Conservation (phyloP, 164 flowering plant genomes). For the Cinnamomum micranthum region DNA sequence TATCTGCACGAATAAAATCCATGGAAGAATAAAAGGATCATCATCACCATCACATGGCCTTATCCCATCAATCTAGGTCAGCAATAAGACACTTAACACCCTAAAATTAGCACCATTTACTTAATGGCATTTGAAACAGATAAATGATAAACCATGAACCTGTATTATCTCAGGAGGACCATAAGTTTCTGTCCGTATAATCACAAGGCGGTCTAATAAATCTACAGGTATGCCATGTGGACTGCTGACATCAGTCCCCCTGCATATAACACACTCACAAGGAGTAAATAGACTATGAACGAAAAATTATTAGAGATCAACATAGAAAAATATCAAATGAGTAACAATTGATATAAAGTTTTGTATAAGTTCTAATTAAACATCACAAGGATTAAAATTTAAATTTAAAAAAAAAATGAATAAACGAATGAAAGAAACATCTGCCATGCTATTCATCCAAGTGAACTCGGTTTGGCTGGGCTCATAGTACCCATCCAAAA, state of each 20-base stretch:
- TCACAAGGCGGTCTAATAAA: constrained; percentile 82
- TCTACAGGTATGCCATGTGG: constrained; percentile 99
- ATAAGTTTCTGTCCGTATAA: constrained; percentile 75
- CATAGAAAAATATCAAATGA: not conserved
- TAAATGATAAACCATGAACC: constrained; percentile 31
- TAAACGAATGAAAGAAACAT: too few species aligned
- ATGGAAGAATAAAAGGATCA: not conserved
- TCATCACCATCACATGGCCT: not conserved
- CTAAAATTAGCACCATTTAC: not conserved
- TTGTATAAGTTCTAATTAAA: not conserved
- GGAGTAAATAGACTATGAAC: not conserved
- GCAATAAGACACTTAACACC: not conserved
- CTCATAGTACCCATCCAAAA: too few species aligned
- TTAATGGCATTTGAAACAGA: not conserved
- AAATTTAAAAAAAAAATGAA: too few species aligned
- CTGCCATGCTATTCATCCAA: too few species aligned
- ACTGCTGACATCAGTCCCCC: constrained; percentile 91
- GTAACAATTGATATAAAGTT: not conserved
- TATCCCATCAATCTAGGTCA: too few species aligned
- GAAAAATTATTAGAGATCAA: not conserved
- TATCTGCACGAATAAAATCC: constrained; percentile 45
- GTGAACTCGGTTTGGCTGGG: too few species aligned
- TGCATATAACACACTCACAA: constrained; percentile 24
- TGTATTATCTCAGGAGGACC: constrained; percentile 95
- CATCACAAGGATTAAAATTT: not conserved